phyloP scores from a whole-genome alignment of 164 flowering plant species.

The Chimonanthus praecox region DNA sequence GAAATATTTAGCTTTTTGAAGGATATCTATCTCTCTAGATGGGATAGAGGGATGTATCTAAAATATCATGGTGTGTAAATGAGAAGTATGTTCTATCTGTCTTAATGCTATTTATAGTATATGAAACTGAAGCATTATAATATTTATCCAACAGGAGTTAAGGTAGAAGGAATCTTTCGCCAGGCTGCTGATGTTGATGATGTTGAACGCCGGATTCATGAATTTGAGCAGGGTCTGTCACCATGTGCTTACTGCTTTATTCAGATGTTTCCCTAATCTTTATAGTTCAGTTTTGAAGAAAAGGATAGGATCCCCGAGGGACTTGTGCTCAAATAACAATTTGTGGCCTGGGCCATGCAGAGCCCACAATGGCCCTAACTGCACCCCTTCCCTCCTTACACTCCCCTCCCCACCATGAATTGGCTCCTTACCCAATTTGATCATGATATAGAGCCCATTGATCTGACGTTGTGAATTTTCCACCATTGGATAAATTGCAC shows the following conservation, averaged over 20 bases:
- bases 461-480: too few relatives aligned
- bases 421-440: too few relatives aligned
- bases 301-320: too few relatives aligned
- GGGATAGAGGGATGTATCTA: neutral
- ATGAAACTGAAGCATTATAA: neutral
- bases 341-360: too few relatives aligned
- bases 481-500: too few relatives aligned
- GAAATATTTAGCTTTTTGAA: neutral
- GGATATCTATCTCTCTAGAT: neutral
- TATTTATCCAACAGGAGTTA: slow-evolving; percentile 44
- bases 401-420: too few relatives aligned
- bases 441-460: too few relatives aligned
- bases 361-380: too few relatives aligned
- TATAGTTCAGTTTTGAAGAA: neutral
- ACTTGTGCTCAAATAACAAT: too few relatives aligned
- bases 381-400: too few relatives aligned
- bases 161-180: slow-evolving; percentile 88
- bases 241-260: neutral
- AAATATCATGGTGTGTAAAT: too few relatives aligned
- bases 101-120: neutral
- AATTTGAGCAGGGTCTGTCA: slow-evolving; percentile 80
- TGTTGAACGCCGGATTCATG: slow-evolving; percentile 76
- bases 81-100: too few relatives aligned
- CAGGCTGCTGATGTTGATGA: slow-evolving; percentile 98
- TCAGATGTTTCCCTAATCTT: neutral